These are phyloP conservation scores for Stylosanthes scabra DNA, from an alignment of 331 rosid species.

Conservation along the genomic window DNA sequence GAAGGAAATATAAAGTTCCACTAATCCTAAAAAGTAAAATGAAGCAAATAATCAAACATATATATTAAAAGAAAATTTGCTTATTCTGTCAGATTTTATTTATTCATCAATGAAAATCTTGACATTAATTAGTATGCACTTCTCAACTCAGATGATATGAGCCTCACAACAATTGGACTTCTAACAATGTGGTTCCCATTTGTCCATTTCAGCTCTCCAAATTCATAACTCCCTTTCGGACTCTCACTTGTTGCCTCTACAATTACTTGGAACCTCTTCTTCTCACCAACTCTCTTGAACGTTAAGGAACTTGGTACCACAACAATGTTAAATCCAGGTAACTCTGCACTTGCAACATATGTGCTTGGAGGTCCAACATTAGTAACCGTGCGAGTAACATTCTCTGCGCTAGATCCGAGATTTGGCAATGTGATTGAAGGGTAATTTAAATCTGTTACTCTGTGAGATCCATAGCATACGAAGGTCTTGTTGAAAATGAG, in stretches of 20 bases:
- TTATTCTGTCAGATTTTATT: too few species aligned
- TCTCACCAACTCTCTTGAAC: conserved; percentile 54
- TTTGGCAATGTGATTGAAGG: conserved; percentile 51
- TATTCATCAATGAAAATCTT: too few species aligned
- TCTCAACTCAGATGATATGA: conserved; percentile 17
- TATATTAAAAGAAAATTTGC: too few species aligned
- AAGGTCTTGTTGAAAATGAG: conserved; percentile 31
- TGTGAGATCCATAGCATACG: conserved; percentile 35
- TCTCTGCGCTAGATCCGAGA: conserved; percentile 7
- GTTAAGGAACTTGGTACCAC: conserved; percentile 47
- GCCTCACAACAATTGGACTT: conserved; percentile 42
- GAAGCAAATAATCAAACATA: too few species aligned
- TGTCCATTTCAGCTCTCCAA: conserved; percentile 44
- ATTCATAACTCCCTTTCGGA: conserved; percentile 17
- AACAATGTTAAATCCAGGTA: conserved; percentile 36
- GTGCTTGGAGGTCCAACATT: conserved; percentile 59
- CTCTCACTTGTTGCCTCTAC: conserved; percentile 41
- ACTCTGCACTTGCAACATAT: conserved; percentile 41
- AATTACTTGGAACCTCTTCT: conserved; percentile 49
- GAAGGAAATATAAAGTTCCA: too few species aligned
- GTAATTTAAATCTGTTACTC: conserved; percentile 42
- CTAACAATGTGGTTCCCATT: conserved; percentile 36
- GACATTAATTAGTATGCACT: too few species aligned
- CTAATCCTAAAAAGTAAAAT: too few species aligned
- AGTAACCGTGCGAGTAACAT: conserved; percentile 40